A percentile compares a stretch with the other conserved stretches of the same genome.
Conservation (phyloP, 2,329 filamentous ascomycete species). For the Coniella lustricola region DNA sequence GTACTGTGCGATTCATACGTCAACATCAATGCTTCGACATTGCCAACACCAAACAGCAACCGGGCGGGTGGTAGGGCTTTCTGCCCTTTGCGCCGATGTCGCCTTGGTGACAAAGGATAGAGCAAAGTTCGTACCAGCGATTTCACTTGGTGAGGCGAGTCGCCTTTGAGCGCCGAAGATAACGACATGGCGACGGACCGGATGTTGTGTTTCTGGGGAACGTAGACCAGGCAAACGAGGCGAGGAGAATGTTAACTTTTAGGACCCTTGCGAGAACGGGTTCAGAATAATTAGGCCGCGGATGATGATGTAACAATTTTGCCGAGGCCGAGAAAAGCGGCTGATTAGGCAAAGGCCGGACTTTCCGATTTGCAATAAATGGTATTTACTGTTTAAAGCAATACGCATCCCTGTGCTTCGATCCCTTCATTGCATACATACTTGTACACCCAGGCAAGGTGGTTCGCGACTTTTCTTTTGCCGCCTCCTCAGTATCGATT, state of each 20-base stretch:
- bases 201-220: slow-evolving; percentile 6
- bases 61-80: neutral
- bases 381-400: neutral
- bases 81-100: neutral
- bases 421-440: neutral
- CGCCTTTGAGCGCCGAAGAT: slow-evolving; percentile 37
- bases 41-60: neutral
- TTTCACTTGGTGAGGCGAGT: slow-evolving; percentile 50
- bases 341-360: slow-evolving; percentile 8
- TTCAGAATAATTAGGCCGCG: slow-evolving; percentile 11
- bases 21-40: slow-evolving; percentile 5
- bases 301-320: slow-evolving; percentile 16
- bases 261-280: too few relatives aligned
- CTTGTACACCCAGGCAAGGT: too few relatives aligned
- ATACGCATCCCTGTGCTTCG: neutral
- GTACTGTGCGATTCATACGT: slow-evolving; percentile 51
- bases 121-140: slow-evolving; percentile 41
- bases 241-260: slow-evolving; percentile 3
- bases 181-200: slow-evolving; percentile 18
- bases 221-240: neutral
- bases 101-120: slow-evolving; percentile 14
- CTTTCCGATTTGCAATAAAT: slow-evolving; percentile 6
- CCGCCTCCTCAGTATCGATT: too few relatives aligned
- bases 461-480: too few relatives aligned
- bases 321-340: slow-evolving; percentile 10